Conservation (phyloP, 202 grass and related monocot genomes). For the Zoysia matrella region DNA sequence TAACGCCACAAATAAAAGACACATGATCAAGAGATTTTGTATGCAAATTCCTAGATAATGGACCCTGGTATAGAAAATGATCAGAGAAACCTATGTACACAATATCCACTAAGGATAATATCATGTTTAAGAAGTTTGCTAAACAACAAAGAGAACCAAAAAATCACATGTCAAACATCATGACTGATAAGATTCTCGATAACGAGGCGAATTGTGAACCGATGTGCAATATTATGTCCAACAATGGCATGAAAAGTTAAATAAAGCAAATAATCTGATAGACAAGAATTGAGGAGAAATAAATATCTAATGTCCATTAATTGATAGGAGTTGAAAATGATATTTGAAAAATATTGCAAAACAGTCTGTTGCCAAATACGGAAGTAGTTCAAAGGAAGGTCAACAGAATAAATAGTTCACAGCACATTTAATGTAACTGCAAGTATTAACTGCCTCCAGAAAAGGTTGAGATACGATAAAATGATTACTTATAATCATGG, state of each 20-base stretch:
- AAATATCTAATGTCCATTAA: too few species aligned
- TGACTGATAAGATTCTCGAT: background rate
- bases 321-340: background rate
- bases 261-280: constrained; percentile 4
- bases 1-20: background rate
- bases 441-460: constrained; percentile 27
- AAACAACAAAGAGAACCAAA: constrained; percentile 24
- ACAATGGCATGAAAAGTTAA: background rate
- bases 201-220: background rate
- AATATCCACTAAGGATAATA: background rate
- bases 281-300: background rate
- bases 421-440: constrained; percentile 23
- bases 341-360: background rate
- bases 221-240: background rate
- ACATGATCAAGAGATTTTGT: constrained; percentile 27
- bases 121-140: constrained; percentile 29
- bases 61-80: constrained; percentile 7
- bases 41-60: constrained; percentile 12
- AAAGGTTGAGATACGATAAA: background rate
- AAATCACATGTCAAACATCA: constrained; percentile 5
- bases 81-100: constrained; percentile 1
- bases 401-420: background rate
- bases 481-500: background rate
- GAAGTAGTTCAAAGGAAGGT: background rate
- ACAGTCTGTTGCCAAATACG: background rate